A percentile compares a stretch with the other conserved stretches of the same genome.
These are phyloP conservation scores for Oehlia diaphana DNA, from an alignment of 192 early-diverging fungal species.

Conservation along the genomic window DNA sequence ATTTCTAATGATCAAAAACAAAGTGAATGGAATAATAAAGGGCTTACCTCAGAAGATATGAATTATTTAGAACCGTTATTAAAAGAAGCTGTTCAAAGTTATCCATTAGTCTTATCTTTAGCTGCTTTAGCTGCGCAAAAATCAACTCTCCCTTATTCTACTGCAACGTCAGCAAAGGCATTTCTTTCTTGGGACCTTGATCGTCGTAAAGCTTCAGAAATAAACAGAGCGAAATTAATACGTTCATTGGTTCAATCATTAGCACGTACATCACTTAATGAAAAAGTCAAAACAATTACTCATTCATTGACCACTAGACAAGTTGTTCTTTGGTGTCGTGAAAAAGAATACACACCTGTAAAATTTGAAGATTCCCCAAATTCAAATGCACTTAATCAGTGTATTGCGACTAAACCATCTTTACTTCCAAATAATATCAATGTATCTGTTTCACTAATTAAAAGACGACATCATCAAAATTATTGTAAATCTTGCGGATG, in stretches of 20 bases:
- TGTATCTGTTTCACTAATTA: not conserved
- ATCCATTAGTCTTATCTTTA: conserved; percentile 15
- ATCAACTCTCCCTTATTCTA: conserved; percentile 40
- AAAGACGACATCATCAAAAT: not conserved
- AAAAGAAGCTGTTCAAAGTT: conserved; percentile 31
- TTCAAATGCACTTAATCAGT: not conserved
- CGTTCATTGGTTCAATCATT: conserved; percentile 34
- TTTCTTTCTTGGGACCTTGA: conserved; percentile 49
- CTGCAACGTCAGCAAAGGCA: conserved; percentile 33
- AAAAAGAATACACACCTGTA: conserved; percentile 42
- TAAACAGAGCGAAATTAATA: conserved; percentile 48
- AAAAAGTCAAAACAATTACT: conserved; percentile 27
- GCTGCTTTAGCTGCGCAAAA: not conserved
- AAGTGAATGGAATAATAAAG: not conserved
- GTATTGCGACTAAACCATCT: not conserved
- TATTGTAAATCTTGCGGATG: conserved; percentile 46
- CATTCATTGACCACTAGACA: conserved; percentile 41
- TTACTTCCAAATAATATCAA: not conserved
- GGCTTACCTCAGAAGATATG: not conserved
- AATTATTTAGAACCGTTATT: conserved; percentile 21
- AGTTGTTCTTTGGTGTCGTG: conserved; percentile 49
- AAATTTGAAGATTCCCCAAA: not conserved
- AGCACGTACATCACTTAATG: conserved; percentile 22
- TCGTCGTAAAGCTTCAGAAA: conserved; percentile 52
- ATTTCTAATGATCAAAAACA: not conserved